Evolutionary conservation across 257 asterid species (phyloP), one percentile per base, ranked within the genome.

Genomic region (Craterostigma plantagineum): DNA sequence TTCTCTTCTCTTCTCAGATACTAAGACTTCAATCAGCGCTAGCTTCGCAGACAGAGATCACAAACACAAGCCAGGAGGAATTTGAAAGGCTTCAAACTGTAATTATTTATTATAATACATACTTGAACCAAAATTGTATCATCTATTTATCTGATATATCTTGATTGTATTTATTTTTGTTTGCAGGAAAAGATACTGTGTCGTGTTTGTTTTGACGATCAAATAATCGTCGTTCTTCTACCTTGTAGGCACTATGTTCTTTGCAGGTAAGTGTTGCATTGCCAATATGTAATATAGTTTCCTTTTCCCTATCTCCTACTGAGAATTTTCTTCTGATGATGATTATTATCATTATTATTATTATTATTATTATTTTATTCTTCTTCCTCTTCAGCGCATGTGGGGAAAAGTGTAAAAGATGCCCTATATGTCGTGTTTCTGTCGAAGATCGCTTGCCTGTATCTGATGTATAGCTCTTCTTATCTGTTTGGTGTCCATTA

Each of bases 181-280:
- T 7, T 34, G 36, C 78, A 81, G 97, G 94, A 87, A 64, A 87
- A 76, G 53, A 68, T 87, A 35, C 80, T 87, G 16, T 87, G 97
- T 46, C 74, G 94, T 45, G 69, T 87, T 62, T 82, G 98, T 69
- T 87, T 82, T n/a, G 95, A 79, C 37, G 82, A 72, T 50, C 80
- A 79, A 35, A 79, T 79, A 71, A 80, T 65, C 15, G 66, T 76
- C 3, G 91, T 87, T 41, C 75, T 87, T 49, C 93, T 87, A 36
- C 98, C 98, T 33, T 87, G 93, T 53, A 72, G 95, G 62, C 98
- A 82, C 57, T 79, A 82, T 52, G 71, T 74, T 40, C 81, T 87
- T 37, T 87, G 95, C 98, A 74, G 98, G 98, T 87, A 43, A 1
- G 30, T 4, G 3, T 10, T 40, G 13, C 15, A 43, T 43, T 43